Conservation (phyloP, 2,329 filamentous ascomycete genomes). For the Beauveria medogensis region DNA sequence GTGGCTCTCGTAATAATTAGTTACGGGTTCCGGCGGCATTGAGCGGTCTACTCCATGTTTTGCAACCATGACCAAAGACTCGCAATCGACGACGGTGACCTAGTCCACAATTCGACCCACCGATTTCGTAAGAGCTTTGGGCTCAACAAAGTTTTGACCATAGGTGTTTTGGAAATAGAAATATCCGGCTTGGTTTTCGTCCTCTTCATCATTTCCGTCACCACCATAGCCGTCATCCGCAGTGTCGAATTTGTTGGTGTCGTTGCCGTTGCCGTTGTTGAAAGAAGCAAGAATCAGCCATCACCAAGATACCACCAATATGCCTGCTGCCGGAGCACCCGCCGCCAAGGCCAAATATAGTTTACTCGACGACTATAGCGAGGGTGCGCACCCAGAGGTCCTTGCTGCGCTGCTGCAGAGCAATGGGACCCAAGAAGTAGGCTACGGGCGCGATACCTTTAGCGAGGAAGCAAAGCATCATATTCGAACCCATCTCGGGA, state of each 20-base stretch:
- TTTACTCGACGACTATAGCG: slow-evolving; percentile 44
- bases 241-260: not conserved
- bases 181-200: not conserved
- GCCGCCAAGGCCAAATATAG: slow-evolving; percentile 26
- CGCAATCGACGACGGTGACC: not conserved
- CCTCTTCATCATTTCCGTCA: not conserved
- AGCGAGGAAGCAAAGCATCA: slow-evolving; percentile 31
- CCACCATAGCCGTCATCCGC: not conserved
- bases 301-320: not conserved
- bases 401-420: slow-evolving; percentile 36
- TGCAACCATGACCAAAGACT: not conserved
- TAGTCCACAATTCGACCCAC: slow-evolving; percentile 12
- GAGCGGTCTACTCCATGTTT: slow-evolving; percentile 9
- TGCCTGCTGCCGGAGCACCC: slow-evolving; percentile 11
- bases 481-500: slow-evolving; percentile 30
- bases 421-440: slow-evolving; percentile 36
- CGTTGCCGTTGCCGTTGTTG: not conserved
- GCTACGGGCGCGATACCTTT: slow-evolving; percentile 40
- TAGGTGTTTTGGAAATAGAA: not conserved
- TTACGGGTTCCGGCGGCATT: slow-evolving; percentile 11
- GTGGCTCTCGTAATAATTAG: not conserved
- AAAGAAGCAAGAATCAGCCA: not conserved
- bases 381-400: slow-evolving; percentile 42
- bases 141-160: not conserved
- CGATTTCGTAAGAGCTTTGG: slow-evolving; percentile 9